A percentile compares a stretch with the other conserved stretches of the same genome.
Evolutionary conservation across 2,329 filamentous ascomycete species (phyloP).

Genomic region (Xylaria sp.): DNA sequence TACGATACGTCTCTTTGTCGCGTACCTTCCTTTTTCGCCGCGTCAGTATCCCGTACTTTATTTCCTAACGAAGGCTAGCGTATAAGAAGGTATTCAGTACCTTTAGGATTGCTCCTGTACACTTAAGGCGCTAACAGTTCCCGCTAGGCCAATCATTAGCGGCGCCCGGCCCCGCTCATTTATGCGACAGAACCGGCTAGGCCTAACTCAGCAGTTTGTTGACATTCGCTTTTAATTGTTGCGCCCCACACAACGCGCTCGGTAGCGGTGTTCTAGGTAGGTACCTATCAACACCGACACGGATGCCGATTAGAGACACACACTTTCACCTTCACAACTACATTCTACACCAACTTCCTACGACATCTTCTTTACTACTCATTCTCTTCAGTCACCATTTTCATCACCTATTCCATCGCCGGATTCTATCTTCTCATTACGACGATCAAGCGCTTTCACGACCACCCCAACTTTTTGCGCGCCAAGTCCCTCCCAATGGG

Average conservation of each 20-base stretch:
- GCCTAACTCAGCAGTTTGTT: slow-evolving; percentile 19
- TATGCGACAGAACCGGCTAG: slow-evolving; percentile 4
- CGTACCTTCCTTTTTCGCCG: too few species aligned
- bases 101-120: too few species aligned
- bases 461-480: slow-evolving; percentile 8
- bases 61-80: too few species aligned
- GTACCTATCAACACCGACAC: background rate
- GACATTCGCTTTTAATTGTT: slow-evolving; percentile 9
- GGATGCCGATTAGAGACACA: too few species aligned
- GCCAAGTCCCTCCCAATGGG: slow-evolving; percentile 23
- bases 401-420: too few species aligned
- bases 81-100: too few species aligned
- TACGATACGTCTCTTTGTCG: too few species aligned
- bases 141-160: too few species aligned
- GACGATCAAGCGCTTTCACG: background rate
- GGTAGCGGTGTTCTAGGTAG: background rate
- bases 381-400: background rate
- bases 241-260: slow-evolving; percentile 19
- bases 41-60: too few species aligned
- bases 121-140: too few species aligned
- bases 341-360: background rate
- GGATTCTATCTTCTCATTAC: background rate
- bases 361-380: background rate
- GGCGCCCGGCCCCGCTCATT: too few species aligned
- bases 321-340: background rate